These are phyloP conservation scores for Leccinum incarnatum DNA, from an alignment of 768 basidiomycete genomes.

Conservation along the genomic window DNA sequence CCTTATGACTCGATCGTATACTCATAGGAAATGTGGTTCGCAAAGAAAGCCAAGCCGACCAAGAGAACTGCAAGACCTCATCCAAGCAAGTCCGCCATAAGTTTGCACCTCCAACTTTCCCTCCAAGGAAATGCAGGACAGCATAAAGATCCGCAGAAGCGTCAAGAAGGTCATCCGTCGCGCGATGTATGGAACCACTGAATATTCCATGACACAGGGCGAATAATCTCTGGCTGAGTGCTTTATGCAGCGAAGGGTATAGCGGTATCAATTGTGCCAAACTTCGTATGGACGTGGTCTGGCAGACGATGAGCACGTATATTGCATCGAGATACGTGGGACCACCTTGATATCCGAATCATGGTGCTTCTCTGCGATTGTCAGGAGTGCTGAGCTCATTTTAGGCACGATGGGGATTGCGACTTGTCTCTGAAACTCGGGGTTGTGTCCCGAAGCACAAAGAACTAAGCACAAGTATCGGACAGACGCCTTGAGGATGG, in stretches of 20 bases:
- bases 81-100: slow-evolving; percentile 78
- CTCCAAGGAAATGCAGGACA: slow-evolving; percentile 66
- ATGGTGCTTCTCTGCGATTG: slow-evolving; percentile 49
- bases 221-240: slow-evolving; percentile 51
- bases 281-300: slow-evolving; percentile 47
- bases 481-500: slow-evolving; percentile 61
- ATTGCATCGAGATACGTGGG: background rate
- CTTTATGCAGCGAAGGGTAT: slow-evolving; percentile 67
- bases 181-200: slow-evolving; percentile 48
- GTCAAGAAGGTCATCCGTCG: slow-evolving; percentile 38
- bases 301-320: slow-evolving; percentile 16
- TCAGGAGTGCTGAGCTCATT: slow-evolving; percentile 57
- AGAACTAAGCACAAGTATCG: slow-evolving; percentile 64
- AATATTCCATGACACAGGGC: slow-evolving; percentile 54
- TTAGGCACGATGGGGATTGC: slow-evolving; percentile 70
- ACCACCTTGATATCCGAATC: slow-evolving; percentile 56
- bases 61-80: slow-evolving; percentile 63
- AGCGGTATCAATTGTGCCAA: slow-evolving; percentile 55
- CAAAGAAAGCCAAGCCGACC: slow-evolving; percentile 55
- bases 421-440: slow-evolving; percentile 82
- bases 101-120: slow-evolving; percentile 70
- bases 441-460: slow-evolving; percentile 52
- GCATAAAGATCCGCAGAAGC: slow-evolving; percentile 60
- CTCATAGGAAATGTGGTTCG: slow-evolving; percentile 54
- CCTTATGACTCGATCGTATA: slow-evolving; percentile 30